Base-by-base conservation (phyloP, 2,329 filamentous ascomycete genomes). In the Paecilomyces dactylethromorphus region DNA sequence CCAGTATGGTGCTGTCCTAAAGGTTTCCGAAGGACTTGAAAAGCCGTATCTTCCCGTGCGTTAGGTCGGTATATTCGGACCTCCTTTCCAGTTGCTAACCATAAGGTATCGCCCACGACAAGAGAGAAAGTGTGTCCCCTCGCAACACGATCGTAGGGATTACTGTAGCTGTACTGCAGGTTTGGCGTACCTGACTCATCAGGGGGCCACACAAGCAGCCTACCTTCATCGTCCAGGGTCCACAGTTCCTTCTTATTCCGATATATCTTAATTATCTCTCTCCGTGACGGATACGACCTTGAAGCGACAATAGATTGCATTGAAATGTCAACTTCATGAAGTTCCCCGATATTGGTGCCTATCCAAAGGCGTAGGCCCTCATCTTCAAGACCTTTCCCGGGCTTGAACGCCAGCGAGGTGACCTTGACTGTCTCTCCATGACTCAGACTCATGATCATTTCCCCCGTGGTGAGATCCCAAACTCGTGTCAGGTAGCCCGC, bases 141-240 rank as follows among this genome's bases (percentile, higher is more conserved):
- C 0, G 90, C 87, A 33, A 96, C 78, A 59, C 91, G 87, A 73
- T 89, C 95, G 49, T 72, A 71, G 1, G 75, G 72, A 39, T 86
- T 88, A 66, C 89, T 87, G 22, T 91, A 91, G 57, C 84, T 88
- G 58, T 86, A 85, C 58, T 86, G 83, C 31, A 97, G 76, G 61
- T 86, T 93, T 1, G 92, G 92, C 29, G 87, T 82, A 0, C 89
- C 87, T 5, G 84, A 84, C 53, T 85, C 81, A 66, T 92, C 90
- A 3, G 92, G 87, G 1, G 85, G 87, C 94, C 94, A 99, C 4
- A 97, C 84, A 64, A 91, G 87, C 13, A 99, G 78, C 53, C 89
- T 90, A 11, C 94, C 94, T 53, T 89, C 86, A 63, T 97, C 92
- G 70, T 97, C 94, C 54, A 99, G 74, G 0, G 92, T 92, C 94